Percentiles rank a stretch among this genome's conserved stretches.
phyloP scores from a whole-genome alignment of 2,329 filamentous ascomycete genomes.

The Colletotrichum sp. region DNA sequence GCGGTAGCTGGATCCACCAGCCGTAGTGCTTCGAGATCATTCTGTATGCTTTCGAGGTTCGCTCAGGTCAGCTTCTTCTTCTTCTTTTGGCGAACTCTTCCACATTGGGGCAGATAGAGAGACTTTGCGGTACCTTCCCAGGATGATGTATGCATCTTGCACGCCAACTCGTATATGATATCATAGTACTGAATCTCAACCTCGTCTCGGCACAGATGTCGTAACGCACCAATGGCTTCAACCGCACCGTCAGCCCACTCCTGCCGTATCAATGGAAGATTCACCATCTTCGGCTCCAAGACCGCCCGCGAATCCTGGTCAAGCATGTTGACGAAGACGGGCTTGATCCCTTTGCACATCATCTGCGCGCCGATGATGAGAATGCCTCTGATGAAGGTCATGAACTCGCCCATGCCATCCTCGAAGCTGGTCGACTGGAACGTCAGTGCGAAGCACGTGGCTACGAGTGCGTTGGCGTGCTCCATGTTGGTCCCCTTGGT shows the following conservation, averaged over 20 bases:
- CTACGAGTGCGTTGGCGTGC: constrained; percentile 64
- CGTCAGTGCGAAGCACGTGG: constrained; percentile 63
- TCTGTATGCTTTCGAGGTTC: constrained; percentile 47
- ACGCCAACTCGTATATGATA: constrained; percentile 49
- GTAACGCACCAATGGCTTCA: constrained; percentile 44
- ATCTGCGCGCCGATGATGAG: constrained; percentile 60
- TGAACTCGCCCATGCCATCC: constrained; percentile 64
- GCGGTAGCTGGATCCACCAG: constrained; percentile 64
- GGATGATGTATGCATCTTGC: constrained; percentile 57
- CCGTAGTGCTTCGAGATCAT: constrained; percentile 54
- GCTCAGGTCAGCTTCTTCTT: neutral
- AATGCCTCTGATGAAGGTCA: constrained; percentile 65
- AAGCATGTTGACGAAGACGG: constrained; percentile 54
- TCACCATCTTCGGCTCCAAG: constrained; percentile 50
- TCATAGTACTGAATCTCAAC: constrained; percentile 53
- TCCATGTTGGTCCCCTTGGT: constrained; percentile 46
- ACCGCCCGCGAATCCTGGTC: constrained; percentile 43
- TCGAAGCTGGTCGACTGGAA: constrained; percentile 63
- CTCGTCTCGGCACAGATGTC: constrained; percentile 44
- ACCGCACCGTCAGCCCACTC: constrained; percentile 53
- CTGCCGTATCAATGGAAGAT: constrained; percentile 48
- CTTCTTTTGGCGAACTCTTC: constrained; percentile 23
- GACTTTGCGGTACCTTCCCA: constrained; percentile 47
- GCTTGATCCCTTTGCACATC: constrained; percentile 50
- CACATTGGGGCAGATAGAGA: neutral